A percentile compares a stretch with the other conserved stretches of the same genome.
Evolutionary conservation across 73 alveolate genomes (phyloP).

Genomic region (Stentor coeruleus): DNA sequence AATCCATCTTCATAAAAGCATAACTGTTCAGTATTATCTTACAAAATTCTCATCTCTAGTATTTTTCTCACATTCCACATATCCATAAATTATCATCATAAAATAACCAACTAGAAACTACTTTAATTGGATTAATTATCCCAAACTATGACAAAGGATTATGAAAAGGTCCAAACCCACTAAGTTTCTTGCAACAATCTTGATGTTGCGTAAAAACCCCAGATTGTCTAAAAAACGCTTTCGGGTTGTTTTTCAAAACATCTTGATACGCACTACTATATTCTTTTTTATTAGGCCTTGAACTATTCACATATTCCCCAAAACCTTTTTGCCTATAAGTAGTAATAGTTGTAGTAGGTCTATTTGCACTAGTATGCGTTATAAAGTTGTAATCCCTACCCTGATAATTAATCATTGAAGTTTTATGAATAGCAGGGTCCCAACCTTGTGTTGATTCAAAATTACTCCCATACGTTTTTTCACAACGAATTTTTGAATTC

Average conservation of each 20-base stretch:
- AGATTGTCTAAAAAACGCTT: not conserved
- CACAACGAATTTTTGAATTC: not conserved
- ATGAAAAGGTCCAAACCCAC: conserved; percentile 18
- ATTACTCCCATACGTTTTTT: not conserved
- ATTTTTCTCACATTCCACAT: too few relatives aligned
- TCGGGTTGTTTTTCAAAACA: not conserved
- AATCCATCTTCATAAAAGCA: too few relatives aligned
- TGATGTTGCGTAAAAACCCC: conserved; percentile 13
- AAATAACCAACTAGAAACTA: too few relatives aligned
- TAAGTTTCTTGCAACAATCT: not conserved
- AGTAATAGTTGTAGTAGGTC: not conserved
- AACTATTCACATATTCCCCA: not conserved
- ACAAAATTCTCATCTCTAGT: too few relatives aligned
- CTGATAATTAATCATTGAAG: conserved; percentile 8
- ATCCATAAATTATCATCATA: too few relatives aligned
- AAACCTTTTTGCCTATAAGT: not conserved
- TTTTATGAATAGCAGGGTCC: not conserved
- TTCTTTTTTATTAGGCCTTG: not conserved
- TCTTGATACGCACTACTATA: not conserved
- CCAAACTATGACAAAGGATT: too few relatives aligned
- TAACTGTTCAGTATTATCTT: too few relatives aligned
- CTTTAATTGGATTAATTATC: too few relatives aligned
- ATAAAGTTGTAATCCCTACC: conserved; percentile 17
- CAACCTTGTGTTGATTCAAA: not conserved
- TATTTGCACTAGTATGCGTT: not conserved